A percentile compares a stretch with the other conserved stretches of the same genome.
These are phyloP conservation scores for Chalaropsis thielavioides DNA, from an alignment of 2,329 filamentous ascomycete genomes.

Conservation along the genomic window DNA sequence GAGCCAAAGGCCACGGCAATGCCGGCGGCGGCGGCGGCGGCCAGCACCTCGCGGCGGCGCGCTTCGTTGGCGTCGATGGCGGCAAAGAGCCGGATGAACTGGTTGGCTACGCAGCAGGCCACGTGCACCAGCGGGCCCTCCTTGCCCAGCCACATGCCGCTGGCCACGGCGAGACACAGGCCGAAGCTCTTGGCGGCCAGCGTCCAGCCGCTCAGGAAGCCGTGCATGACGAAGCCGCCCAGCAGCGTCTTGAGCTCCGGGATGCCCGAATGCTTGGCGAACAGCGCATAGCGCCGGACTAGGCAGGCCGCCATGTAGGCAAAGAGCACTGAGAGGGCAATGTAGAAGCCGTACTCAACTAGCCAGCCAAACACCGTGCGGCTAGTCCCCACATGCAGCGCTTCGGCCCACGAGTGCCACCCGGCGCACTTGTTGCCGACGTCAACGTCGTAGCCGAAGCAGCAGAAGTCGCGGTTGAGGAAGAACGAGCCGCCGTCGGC, in stretches of 20 bases:
- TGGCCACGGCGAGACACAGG: constrained; percentile 77
- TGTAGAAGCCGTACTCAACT: constrained; percentile 75
- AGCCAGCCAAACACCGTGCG: constrained; percentile 55
- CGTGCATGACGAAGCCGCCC: constrained; percentile 80
- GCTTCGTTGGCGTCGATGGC: constrained; percentile 81
- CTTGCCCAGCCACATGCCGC: constrained; percentile 92
- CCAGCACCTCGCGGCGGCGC: constrained; percentile 82
- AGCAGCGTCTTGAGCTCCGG: constrained; percentile 95
- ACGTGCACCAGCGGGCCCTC: constrained; percentile 93
- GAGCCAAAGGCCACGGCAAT: constrained; percentile 92
- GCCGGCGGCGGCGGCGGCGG: constrained; percentile 78
- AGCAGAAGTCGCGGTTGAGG: constrained; percentile 82
- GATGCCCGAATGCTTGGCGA: constrained; percentile 90
- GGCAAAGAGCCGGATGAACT: constrained; percentile 80
- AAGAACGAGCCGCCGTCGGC: constrained; percentile 77
- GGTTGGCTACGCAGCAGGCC: constrained; percentile 86
- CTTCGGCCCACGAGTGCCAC: constrained; percentile 74
- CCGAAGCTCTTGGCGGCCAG: constrained; percentile 80
- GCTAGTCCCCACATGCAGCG: constrained; percentile 48
- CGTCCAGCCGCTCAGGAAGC: constrained; percentile 79
- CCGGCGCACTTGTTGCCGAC: constrained; percentile 67
- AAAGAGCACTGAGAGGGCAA: constrained; percentile 71
- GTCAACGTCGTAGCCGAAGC: constrained; percentile 78
- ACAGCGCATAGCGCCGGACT: constrained; percentile 69
- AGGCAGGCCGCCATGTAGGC: constrained; percentile 63